Percentiles rank a stretch among this genome's conserved stretches.
These are phyloP conservation scores for Aspergillus aculeatinus DNA, from an alignment of 2,329 filamentous ascomycete genomes.

Conservation along the genomic window DNA sequence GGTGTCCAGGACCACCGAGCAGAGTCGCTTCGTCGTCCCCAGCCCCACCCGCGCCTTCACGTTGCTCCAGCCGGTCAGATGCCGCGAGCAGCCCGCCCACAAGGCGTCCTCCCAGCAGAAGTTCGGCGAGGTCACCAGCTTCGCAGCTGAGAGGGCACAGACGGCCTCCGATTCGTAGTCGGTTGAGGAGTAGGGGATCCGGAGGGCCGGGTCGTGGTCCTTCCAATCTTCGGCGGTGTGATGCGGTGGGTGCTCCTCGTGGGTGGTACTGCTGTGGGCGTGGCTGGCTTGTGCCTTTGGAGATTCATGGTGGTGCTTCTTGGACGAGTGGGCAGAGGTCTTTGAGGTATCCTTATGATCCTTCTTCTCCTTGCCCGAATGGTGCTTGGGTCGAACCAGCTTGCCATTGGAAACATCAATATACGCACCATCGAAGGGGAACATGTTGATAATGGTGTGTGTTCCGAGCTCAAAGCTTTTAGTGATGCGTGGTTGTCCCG, in stretches of 20 bases:
- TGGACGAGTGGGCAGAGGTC: too few relatives aligned
- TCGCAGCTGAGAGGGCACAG: background rate
- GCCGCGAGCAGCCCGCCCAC: background rate
- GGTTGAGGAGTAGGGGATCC: background rate
- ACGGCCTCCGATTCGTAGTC: background rate
- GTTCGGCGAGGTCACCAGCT: background rate
- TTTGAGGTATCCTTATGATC: too few relatives aligned
- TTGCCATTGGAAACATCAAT: too few relatives aligned
- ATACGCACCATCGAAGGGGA: too few relatives aligned
- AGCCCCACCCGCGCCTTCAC: background rate
- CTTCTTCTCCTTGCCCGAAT: too few relatives aligned
- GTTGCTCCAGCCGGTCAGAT: background rate
- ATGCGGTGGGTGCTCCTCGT: background rate
- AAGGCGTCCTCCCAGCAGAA: background rate
- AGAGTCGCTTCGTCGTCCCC: background rate
- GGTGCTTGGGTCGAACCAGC: too few relatives aligned
- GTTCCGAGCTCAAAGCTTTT: too few relatives aligned
- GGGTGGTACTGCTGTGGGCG: too few relatives aligned
- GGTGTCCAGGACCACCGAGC: background rate
- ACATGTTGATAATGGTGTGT: too few relatives aligned
- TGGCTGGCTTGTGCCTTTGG: too few relatives aligned
- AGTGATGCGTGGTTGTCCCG: too few relatives aligned
- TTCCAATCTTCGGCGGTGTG: background rate
- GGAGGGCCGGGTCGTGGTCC: background rate
- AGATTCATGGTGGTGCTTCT: too few relatives aligned